Percentiles rank a stretch among this genome's conserved stretches.
These are phyloP conservation scores for Dryas integrifolia DNA, from an alignment of 331 rosid genomes.

Conservation along the genomic window DNA sequence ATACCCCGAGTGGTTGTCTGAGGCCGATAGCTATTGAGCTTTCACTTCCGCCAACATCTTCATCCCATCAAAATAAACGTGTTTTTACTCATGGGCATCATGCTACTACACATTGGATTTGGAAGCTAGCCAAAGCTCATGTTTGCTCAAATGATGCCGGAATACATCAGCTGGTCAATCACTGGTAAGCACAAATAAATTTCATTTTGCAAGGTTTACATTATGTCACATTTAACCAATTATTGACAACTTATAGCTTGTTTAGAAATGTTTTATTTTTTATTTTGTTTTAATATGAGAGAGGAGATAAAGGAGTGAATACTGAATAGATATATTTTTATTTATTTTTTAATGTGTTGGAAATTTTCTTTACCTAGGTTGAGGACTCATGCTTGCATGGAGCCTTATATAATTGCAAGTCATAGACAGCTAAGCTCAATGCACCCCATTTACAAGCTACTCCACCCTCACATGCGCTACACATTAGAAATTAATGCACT, in stretches of 20 bases:
- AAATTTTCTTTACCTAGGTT: constrained; percentile 56
- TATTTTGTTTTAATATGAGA: no score
- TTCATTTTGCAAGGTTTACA: not conserved
- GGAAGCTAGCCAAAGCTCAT: constrained; percentile 98
- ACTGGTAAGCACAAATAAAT: constrained; percentile 50
- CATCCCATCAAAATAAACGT: constrained; percentile 43
- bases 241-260: not conserved
- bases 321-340: no score
- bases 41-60: constrained; percentile 63
- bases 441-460: constrained; percentile 90
- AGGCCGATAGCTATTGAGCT: constrained; percentile 84
- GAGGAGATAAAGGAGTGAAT: no score
- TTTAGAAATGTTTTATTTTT: no score
- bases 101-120: constrained; percentile 82
- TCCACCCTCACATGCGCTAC: constrained; percentile 95
- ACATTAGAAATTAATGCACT: constrained; percentile 85
- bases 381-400: constrained; percentile 95
- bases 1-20: constrained; percentile 40
- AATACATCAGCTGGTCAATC: constrained; percentile 89
- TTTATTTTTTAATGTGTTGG: constrained; percentile 6
- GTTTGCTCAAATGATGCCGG: constrained; percentile 90
- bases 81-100: constrained; percentile 83
- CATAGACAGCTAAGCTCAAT: constrained; percentile 85
- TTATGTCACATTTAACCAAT: not conserved
- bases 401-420: constrained; percentile 86